These are phyloP conservation scores for Nannochloris sp. DNA, from an alignment of 139 green algal species.

Conservation along the genomic window DNA sequence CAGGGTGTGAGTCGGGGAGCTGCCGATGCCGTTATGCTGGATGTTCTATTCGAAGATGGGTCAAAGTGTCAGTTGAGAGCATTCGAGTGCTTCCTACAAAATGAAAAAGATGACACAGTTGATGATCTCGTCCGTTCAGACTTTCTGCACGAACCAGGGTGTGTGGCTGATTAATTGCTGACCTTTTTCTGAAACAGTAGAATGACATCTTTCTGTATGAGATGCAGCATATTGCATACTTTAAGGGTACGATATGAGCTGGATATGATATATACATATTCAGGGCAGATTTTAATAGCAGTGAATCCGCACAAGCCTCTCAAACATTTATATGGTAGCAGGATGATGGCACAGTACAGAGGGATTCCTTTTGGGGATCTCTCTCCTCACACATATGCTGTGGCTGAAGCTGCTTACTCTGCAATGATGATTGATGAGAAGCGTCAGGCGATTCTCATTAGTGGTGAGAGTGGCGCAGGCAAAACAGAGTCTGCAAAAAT, in stretches of 20 bases:
- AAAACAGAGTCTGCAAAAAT: slow-evolving; percentile 92
- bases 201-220: slow-evolving; percentile 4
- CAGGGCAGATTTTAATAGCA: slow-evolving; percentile 73
- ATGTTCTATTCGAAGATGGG: neutral
- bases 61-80: neutral
- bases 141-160: slow-evolving; percentile 51
- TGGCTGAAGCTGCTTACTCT: slow-evolving; percentile 61
- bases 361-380: slow-evolving; percentile 62
- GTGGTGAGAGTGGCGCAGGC: slow-evolving; percentile 76
- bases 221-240: slow-evolving; percentile 61
- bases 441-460: slow-evolving; percentile 54
- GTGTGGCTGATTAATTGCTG: slow-evolving; percentile 8
- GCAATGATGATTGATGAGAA: slow-evolving; percentile 55
- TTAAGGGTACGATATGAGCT: slow-evolving; percentile 57
- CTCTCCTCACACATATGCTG: slow-evolving; percentile 70
- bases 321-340: slow-evolving; percentile 59
- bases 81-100: slow-evolving; percentile 26
- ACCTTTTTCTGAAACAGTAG: neutral
- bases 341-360: slow-evolving; percentile 78
- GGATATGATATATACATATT: slow-evolving; percentile 86
- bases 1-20: neutral
- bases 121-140: slow-evolving; percentile 48
- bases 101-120: slow-evolving; percentile 49
- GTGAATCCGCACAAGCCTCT: slow-evolving; percentile 70
- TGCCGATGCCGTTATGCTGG: neutral